These are phyloP conservation scores for Brassica carinata DNA, from an alignment of 345 rosid species.

Conservation along the genomic window DNA sequence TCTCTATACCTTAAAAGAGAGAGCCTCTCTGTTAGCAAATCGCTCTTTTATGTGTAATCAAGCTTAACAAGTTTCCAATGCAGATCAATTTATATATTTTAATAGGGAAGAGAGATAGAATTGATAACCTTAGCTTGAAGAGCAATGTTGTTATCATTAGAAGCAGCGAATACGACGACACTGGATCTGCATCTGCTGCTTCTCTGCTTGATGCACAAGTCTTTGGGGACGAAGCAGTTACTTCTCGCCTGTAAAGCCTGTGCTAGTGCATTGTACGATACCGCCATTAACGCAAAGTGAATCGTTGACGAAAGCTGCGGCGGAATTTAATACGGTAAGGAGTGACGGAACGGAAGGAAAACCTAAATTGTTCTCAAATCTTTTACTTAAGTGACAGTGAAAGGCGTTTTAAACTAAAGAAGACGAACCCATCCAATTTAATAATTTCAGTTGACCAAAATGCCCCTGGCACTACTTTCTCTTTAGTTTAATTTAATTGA, in stretches of 20 bases:
- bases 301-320: constrained; percentile 20
- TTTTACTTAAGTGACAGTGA: no score
- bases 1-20: no score
- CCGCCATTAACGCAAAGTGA: constrained; percentile 23
- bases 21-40: background rate
- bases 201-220: constrained; percentile 12
- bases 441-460: no score
- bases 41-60: background rate
- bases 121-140: constrained; percentile 32
- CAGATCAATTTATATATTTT: background rate
- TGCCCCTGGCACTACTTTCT: no score
- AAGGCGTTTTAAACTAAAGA: no score
- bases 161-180: constrained; percentile 26
- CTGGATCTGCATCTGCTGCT: constrained; percentile 24
- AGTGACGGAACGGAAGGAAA: no score
- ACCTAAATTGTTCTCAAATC: no score
- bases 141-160: constrained; percentile 31
- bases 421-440: no score
- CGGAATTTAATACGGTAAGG: background rate
- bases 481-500: no score
- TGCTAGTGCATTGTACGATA: constrained; percentile 22
- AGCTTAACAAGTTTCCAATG: background rate
- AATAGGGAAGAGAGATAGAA: background rate
- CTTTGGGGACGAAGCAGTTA: constrained; percentile 22
- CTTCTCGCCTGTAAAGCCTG: constrained; percentile 14